A percentile compares a stretch with the other conserved stretches of the same genome.
Evolutionary conservation across 2,329 filamentous ascomycete species (phyloP).

Genomic region (Cercospora zeina): DNA sequence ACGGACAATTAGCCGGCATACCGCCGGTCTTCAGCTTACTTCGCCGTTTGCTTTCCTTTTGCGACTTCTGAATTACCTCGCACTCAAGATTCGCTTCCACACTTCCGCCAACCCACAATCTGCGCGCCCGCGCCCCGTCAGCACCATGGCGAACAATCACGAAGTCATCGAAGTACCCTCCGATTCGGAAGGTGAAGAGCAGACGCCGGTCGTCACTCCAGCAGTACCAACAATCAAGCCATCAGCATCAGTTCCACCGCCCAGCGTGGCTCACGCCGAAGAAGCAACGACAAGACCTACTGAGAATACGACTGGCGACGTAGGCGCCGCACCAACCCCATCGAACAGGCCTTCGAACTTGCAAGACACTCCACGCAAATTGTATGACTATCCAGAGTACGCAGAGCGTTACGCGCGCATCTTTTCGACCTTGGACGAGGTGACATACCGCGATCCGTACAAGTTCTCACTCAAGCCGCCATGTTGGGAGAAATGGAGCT

Average conservation of each 20-base stretch:
- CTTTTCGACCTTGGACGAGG: constrained; percentile 12
- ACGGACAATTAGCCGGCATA: neutral
- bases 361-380: neutral
- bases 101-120: neutral
- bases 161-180: neutral
- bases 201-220: neutral
- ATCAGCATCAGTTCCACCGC: neutral
- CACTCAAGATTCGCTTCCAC: neutral
- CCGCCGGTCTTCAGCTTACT: constrained; percentile 3
- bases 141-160: neutral
- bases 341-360: neutral
- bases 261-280: neutral
- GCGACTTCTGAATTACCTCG: neutral
- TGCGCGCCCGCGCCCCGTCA: neutral
- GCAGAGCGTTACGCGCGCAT: constrained; percentile 17
- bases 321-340: neutral
- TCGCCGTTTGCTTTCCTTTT: constrained; percentile 8
- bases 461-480: constrained; percentile 31
- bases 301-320: too few relatives aligned
- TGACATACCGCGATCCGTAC: constrained; percentile 21
- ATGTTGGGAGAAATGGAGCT: constrained; percentile 30
- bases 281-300: neutral
- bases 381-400: constrained; percentile 16
- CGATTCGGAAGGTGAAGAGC: neutral
- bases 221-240: neutral